Percentiles rank a stretch among this genome's conserved stretches.
phyloP scores from a whole-genome alignment of 495 filamentous ascomycete genomes.

The Aspergillus biplanus region DNA sequence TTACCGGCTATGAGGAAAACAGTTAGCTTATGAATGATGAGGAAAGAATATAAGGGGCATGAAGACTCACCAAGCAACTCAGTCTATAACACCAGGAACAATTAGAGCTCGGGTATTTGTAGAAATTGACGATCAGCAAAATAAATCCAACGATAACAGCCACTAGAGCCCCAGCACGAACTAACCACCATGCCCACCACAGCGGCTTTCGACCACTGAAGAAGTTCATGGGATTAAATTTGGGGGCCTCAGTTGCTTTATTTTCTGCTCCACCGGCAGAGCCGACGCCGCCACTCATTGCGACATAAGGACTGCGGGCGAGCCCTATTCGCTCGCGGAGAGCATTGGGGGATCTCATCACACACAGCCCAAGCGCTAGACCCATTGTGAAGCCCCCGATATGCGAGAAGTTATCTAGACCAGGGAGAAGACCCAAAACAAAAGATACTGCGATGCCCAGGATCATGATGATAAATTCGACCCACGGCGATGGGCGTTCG shows the following conservation, averaged over 20 bases:
- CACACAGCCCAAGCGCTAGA: conserved; percentile 78
- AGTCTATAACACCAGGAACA: conserved; percentile 94
- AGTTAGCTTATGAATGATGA: conserved; percentile 30
- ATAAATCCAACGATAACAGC: conserved; percentile 81
- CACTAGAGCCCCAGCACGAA: conserved; percentile 78
- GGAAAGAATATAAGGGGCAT: conserved; percentile 2
- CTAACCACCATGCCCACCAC: conserved; percentile 98
- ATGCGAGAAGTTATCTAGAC: conserved; percentile 95
- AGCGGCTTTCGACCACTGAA: conserved; percentile 89
- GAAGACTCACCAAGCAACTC: conserved; percentile 79
- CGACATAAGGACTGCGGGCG: conserved; percentile 66
- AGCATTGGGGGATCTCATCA: conserved; percentile 83
- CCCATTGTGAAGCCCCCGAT: conserved; percentile 97
- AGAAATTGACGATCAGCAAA: conserved; percentile 86
- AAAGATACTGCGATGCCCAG: conserved; percentile 88
- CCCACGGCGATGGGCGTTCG: conserved; percentile 70
- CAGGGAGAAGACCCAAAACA: conserved; percentile 87
- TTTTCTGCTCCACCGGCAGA: conserved; percentile 42
- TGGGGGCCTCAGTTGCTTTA: conserved; percentile 20
- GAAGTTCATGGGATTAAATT: conserved; percentile 66
- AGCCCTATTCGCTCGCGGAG: conserved; percentile 75
- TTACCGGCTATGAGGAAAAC: conserved; percentile 59
- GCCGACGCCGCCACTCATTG: conserved; percentile 54
- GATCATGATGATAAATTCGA: conserved; percentile 82
- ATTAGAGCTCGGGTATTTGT: conserved; percentile 67